A percentile compares a stretch with the other conserved stretches of the same genome.
phyloP scores from a whole-genome alignment of 2,329 filamentous ascomycete genomes.

The Lasiodiplodia citricola region DNA sequence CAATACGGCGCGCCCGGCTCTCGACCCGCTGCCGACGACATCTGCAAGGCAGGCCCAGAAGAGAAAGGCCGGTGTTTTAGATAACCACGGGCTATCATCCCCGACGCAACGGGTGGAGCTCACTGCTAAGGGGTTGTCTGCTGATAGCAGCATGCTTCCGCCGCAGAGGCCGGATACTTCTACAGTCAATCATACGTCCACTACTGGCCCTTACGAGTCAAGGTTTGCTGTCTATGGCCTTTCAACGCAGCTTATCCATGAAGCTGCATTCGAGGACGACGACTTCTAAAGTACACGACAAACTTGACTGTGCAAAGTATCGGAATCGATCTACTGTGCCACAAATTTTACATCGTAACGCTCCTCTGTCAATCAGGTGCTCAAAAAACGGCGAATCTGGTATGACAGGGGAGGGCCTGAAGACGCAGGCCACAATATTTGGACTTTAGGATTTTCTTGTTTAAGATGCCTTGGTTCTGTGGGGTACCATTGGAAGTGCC shows the following conservation, averaged over 20 bases:
- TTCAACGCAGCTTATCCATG: not conserved
- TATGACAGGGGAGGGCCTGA: too few species aligned
- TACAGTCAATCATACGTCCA: not conserved
- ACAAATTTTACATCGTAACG: too few species aligned
- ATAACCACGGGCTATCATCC: not conserved
- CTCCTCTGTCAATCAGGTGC: too few species aligned
- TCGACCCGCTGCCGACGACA: not conserved
- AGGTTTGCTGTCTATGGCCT: not conserved
- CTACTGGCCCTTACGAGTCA: not conserved
- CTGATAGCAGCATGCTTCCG: not conserved
- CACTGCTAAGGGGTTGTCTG: not conserved
- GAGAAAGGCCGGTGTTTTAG: not conserved
- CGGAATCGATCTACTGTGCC: too few species aligned
- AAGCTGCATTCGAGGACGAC: not conserved
- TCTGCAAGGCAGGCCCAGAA: not conserved
- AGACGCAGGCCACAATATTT: too few species aligned
- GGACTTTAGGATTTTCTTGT: too few species aligned
- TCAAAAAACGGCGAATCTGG: too few species aligned
- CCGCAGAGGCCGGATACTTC: not conserved
- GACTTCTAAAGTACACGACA: not conserved
- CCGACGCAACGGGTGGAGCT: not conserved
- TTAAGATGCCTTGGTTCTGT: not conserved
- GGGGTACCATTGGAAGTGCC: not conserved
- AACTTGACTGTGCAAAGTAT: too few species aligned
- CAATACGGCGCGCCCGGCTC: not conserved